Conservation (phyloP, 257 asterid genomes). For the Schizonepeta tenuifolia region DNA sequence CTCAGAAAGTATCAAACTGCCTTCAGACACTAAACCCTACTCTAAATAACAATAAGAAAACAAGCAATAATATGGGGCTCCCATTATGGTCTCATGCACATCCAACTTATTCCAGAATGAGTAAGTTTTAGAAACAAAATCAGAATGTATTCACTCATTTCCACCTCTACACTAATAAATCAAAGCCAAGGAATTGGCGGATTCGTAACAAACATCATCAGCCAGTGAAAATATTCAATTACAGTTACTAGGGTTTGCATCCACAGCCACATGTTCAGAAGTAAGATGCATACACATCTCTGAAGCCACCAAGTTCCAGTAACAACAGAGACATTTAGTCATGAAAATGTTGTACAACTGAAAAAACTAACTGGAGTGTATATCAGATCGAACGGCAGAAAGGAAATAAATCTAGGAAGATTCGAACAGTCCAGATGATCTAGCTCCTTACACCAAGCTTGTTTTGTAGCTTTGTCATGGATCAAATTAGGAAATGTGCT, state of each 20-base stretch:
- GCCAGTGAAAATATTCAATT: not conserved
- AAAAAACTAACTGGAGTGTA: not conserved
- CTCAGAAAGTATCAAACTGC: not conserved
- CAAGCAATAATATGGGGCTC: not conserved
- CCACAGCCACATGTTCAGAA: not conserved
- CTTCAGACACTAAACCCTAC: not conserved
- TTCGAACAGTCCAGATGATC: not conserved
- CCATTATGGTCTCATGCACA: not conserved
- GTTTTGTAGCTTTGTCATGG: not conserved
- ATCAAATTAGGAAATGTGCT: not conserved
- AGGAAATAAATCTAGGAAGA: not conserved
- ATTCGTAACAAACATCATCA: not conserved
- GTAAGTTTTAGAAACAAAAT: not conserved
- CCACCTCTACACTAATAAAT: not conserved
- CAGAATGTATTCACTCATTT: not conserved
- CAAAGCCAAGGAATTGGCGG: not conserved
- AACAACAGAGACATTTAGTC: not conserved
- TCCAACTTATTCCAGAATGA: not conserved
- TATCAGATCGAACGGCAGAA: not conserved
- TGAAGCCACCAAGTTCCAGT: slow-evolving; percentile 8
- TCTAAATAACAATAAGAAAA: not conserved
- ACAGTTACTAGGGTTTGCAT: not conserved
- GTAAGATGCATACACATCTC: not conserved
- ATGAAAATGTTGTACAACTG: slow-evolving; percentile 1
- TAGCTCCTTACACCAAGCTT: slow-evolving; percentile 7